Base-by-base conservation (phyloP, 345 rosid species). In the Mallotus nudiflorus region DNA sequence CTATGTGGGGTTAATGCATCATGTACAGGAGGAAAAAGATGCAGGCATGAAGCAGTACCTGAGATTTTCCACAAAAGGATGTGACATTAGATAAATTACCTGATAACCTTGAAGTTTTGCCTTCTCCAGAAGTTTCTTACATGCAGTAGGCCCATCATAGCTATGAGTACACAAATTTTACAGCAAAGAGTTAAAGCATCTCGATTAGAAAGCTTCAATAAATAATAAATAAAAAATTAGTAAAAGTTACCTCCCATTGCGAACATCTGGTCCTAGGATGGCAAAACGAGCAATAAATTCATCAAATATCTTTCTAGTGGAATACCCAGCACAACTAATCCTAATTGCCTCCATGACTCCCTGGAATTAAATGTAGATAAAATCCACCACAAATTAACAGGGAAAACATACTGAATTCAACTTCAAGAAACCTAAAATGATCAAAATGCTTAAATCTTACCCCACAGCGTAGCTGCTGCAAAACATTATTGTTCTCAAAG, bases 281-380 rank as follows among this genome's bases (percentile, higher is more conserved):
- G 87, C 73, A 84, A 95, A 95, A 76, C 97, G 84, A 69, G 85
- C 80, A 35, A 84, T 72, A 83, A 95, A 90, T 73, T 92, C 99
- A 75, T 85, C 89, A 75, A 92, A 95, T 28, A 82, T 86, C 79
- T 85, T 92, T 72, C 97, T 82, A 37, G 98, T 90, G 48, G 99
- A 98, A 81, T 86, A 95, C 20, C 98, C 98, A 44, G 99, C 98
- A 80, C 97, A 90, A 75, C 99, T 95, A 69, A 95, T 95, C 87
- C 99, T 82, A 62, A 95, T 95, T 76, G 99, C 99, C 80, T 95
- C 98, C 99, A 95, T 89, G 62, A 95, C 99, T 65, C 99, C 98
- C 99, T 95, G 75, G 51, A 62, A 46, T 39, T 52, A 79, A 62
- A 60, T 68, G 69, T 9, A 44, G 18, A 65, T 35, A 25, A 58